Conservation (phyloP, 345 rosid species). For the Microcos paniculata region DNA sequence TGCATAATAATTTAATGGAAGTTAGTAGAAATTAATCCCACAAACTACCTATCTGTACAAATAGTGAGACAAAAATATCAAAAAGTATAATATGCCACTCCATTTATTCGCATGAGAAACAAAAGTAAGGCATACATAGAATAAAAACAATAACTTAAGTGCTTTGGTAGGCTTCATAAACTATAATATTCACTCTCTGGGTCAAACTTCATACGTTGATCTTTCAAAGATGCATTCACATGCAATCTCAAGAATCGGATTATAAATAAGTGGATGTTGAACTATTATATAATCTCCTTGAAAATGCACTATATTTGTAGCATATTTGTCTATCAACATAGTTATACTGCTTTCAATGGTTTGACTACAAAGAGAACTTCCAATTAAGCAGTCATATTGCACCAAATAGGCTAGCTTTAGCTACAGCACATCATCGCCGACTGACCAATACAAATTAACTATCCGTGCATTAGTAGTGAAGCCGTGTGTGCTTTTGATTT, state of each 20-base stretch:
- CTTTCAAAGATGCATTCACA: neutral
- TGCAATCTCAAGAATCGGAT: neutral
- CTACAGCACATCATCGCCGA: neutral
- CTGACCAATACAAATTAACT: neutral
- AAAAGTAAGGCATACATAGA: neutral
- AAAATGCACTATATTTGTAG: neutral
- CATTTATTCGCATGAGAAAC: conserved; percentile 4
- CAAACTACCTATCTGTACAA: neutral
- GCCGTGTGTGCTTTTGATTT: neutral
- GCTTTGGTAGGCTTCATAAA: neutral
- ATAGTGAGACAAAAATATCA: neutral
- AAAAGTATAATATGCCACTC: neutral
- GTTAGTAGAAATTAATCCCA: conserved; percentile 8
- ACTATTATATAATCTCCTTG: neutral
- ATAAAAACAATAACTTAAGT: neutral
- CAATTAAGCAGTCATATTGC: neutral
- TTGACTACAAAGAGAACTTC: neutral
- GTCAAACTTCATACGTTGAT: neutral
- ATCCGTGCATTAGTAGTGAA: neutral
- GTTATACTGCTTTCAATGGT: neutral
- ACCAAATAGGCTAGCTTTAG: neutral
- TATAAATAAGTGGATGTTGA: neutral
- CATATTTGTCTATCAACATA: neutral
- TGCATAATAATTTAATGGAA: conserved; percentile 34
- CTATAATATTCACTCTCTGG: neutral